Conservation (phyloP, 192 early-diverging fungal species). For the Gorgonomyces haynaldii region DNA sequence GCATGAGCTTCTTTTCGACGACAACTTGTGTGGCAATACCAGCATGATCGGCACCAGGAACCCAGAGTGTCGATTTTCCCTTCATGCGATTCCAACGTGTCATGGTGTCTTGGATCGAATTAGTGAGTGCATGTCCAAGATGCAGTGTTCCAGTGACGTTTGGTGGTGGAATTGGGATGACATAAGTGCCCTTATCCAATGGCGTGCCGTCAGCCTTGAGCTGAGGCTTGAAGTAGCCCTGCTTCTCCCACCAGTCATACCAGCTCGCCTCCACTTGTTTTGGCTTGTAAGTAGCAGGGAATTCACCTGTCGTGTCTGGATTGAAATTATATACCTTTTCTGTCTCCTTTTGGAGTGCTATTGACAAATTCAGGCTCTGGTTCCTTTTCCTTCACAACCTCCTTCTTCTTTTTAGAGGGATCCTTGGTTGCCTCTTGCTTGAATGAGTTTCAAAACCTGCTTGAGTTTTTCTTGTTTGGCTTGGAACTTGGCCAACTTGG, state of each 20-base stretch:
- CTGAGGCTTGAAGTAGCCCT: conserved; percentile 81
- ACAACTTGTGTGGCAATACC: conserved; percentile 96
- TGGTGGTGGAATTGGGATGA: conserved; percentile 95
- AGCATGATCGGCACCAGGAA: conserved; percentile 93
- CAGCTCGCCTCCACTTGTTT: conserved; percentile 85
- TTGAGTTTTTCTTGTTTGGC: conserved; percentile 72
- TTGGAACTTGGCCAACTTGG: conserved; percentile 85
- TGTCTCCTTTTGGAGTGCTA: conserved; percentile 76
- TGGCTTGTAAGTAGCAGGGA: conserved; percentile 79
- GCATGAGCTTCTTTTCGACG: conserved; percentile 91
- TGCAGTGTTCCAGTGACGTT: conserved; percentile 97
- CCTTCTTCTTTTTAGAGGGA: conserved; percentile 22
- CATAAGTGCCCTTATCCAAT: conserved; percentile 68
- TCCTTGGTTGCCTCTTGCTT: conserved; percentile 3
- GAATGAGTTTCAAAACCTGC: neutral
- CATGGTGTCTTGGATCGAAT: conserved; percentile 88
- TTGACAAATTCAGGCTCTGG: conserved; percentile 56
- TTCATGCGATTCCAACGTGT: conserved; percentile 97
- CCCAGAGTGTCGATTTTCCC: conserved; percentile 86
- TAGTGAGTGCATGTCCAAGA: conserved; percentile 85
- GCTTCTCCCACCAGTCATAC: conserved; percentile 97
- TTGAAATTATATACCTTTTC: conserved; percentile 49
- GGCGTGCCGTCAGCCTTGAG: conserved; percentile 57
- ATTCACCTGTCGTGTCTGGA: conserved; percentile 56
- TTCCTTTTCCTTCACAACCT: conserved; percentile 54